Evolutionary conservation across 805 yeast genomes (phyloP), one percentile per base, ranked within the genome.

Genomic region (Hemisphaericaspora nanyangensis): DNA sequence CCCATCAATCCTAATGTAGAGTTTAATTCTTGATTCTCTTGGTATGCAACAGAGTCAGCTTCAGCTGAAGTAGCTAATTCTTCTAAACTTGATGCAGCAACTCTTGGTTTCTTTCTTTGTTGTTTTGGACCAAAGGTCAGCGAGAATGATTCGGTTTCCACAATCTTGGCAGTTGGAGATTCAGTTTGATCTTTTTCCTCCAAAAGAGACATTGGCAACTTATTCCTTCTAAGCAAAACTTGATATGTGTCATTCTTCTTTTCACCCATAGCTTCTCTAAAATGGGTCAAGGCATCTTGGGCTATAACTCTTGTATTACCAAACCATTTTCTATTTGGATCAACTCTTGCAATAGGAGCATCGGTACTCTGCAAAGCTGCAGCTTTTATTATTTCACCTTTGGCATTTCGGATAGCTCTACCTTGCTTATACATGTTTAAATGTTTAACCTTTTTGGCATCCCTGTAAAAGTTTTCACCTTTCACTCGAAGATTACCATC

Each of bases 251-350:
- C 95, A 49, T 81, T 73, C 52, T 82, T 77, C 54, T 84, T 85
- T 46, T 83, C 95, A 34, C 93, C 95, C 68, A 91, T 74, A 7
- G 97, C 97, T 50, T 86, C 93, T 60, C 99, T 76, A 69, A 91
- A 91, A 67, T 93, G 98, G 20, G 84, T 72, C 54, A 91, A 70
- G 2, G 98, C 96, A 71, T 93, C 96, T 61, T 91, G 99, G 4
- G 97, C 91, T 56, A 91, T 91, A 29, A 91, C 99, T 57, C 99
- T 79, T 11, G 99, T 88, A 65, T 89, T 93, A 35, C 96, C 96
- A 58, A 93, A 93, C 99, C 98, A 91, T 58, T 95, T 79, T 61
- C 96, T 79, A 62, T 91, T 91, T 6, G 99, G 98, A 58, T 87
- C 96, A 31, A 91, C 95, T 45, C 99, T 74, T 1, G 98, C 98